These are phyloP conservation scores for Candida caryicola DNA, from an alignment of 805 yeast species.

Conservation along the genomic window DNA sequence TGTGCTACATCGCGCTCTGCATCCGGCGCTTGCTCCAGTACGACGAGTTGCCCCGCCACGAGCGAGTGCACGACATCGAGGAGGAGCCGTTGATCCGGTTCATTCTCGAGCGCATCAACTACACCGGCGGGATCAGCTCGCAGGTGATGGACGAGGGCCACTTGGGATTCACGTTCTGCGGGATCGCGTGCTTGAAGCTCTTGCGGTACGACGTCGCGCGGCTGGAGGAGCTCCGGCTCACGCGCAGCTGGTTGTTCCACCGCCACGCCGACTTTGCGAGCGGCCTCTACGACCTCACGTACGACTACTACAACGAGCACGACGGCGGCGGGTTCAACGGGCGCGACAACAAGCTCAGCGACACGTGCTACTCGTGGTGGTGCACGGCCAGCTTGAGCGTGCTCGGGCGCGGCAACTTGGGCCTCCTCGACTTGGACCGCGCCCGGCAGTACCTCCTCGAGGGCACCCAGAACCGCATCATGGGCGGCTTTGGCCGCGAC, in stretches of 20 bases:
- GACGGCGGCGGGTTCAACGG: slow-evolving; percentile 86
- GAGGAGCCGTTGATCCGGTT: slow-evolving; percentile 35
- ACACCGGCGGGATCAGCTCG: slow-evolving; percentile 74
- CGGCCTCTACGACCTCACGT: slow-evolving; percentile 25
- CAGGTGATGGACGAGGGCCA: slow-evolving; percentile 61
- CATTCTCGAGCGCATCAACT: slow-evolving; percentile 26
- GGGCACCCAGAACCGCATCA: slow-evolving; percentile 54
- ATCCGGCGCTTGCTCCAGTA: slow-evolving; percentile 52
- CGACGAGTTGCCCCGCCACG: slow-evolving; percentile 24
- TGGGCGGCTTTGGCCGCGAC: slow-evolving; percentile 81
- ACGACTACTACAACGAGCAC: slow-evolving; percentile 38
- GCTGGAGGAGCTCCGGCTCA: slow-evolving; percentile 14
- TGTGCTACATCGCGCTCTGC: slow-evolving; percentile 69
- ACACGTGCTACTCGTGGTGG: slow-evolving; percentile 91
- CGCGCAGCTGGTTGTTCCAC: slow-evolving; percentile 59
- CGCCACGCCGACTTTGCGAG: slow-evolving; percentile 52
- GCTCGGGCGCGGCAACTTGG: slow-evolving; percentile 26
- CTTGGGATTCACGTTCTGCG: slow-evolving; percentile 87
- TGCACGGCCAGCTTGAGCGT: slow-evolving; percentile 55
- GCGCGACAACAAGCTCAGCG: slow-evolving; percentile 77
- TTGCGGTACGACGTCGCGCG: slow-evolving; percentile 18
- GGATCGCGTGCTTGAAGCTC: slow-evolving; percentile 57
- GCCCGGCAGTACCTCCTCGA: slow-evolving; percentile 46
- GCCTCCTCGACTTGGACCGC: slow-evolving; percentile 33
- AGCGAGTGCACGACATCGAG: slow-evolving; percentile 41